These are phyloP conservation scores for Pseudopyricularia cyperi DNA, from an alignment of 2,329 filamentous ascomycete genomes.

Conservation along the genomic window DNA sequence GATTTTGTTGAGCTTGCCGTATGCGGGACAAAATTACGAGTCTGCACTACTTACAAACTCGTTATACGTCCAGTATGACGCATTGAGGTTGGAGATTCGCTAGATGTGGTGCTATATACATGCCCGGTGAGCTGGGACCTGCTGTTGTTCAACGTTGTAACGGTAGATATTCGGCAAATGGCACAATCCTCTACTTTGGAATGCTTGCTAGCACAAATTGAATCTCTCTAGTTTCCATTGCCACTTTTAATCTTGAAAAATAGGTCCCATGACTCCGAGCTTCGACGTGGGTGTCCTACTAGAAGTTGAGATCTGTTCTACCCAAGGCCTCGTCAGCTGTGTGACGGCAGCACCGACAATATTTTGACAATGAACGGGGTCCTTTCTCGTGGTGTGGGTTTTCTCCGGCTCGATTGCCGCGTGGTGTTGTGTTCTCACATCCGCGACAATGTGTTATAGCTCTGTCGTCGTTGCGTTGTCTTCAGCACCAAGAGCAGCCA, in stretches of 20 bases:
- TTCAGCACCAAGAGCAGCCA: no score
- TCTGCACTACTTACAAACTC: conserved; percentile 38
- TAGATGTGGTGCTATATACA: conserved; percentile 10
- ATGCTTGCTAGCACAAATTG: not conserved
- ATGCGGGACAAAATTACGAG: conserved; percentile 45
- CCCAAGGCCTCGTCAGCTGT: not conserved
- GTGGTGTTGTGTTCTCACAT: no score
- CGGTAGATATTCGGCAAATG: not conserved
- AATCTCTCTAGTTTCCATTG: not conserved
- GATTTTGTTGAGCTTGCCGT: conserved; percentile 44
- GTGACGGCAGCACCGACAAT: not conserved
- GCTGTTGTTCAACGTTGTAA: not conserved
- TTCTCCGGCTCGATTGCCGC: not conserved
- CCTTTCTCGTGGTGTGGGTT: not conserved
- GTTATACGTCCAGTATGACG: conserved; percentile 54
- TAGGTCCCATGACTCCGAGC: not conserved
- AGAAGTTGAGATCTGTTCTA: not conserved
- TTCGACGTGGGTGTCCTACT: not conserved
- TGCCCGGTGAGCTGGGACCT: not conserved
- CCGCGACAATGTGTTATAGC: no score
- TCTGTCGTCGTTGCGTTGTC: no score
- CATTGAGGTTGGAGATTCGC: conserved; percentile 42
- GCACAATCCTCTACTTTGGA: not conserved
- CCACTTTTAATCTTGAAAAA: not conserved
- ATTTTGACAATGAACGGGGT: not conserved